A percentile compares a stretch with the other conserved stretches of the same genome.
phyloP scores from a whole-genome alignment of 306 rosid species.

The Cicer cuneatum region DNA sequence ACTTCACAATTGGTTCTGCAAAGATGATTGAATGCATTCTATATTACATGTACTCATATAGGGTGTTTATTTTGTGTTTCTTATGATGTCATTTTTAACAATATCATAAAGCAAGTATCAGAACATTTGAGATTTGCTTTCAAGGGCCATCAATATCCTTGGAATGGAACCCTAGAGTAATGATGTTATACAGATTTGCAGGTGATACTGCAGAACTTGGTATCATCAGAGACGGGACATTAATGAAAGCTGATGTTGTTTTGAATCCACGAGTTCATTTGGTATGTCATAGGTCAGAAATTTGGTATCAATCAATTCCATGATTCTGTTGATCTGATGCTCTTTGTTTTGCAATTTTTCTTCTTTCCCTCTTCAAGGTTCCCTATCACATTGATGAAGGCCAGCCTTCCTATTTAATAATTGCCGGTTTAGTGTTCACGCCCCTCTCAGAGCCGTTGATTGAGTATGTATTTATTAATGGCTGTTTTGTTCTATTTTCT shows the following conservation, averaged over 20 bases:
- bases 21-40: constrained; percentile 12
- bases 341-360: constrained; percentile 36
- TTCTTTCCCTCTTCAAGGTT: constrained; percentile 60
- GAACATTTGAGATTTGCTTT: constrained; percentile 6
- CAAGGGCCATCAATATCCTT: constrained; percentile 22
- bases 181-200: constrained; percentile 73
- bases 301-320: constrained; percentile 32
- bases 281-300: constrained; percentile 66
- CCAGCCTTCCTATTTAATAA: constrained; percentile 91
- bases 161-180: constrained; percentile 35
- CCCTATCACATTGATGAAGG: constrained; percentile 87
- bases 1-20: neutral
- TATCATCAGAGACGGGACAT: constrained; percentile 77
- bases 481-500: neutral
- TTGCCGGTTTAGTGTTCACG: constrained; percentile 96
- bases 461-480: constrained; percentile 65
- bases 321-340: constrained; percentile 47
- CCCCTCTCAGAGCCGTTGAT: constrained; percentile 96
- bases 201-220: constrained; percentile 94
- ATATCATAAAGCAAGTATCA: constrained; percentile 29
- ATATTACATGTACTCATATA: neutral
- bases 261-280: constrained; percentile 88
- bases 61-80: constrained; percentile 12
- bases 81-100: constrained; percentile 14
- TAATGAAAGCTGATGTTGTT: constrained; percentile 64